Conservation (phyloP, 495 filamentous ascomycete genomes). For the Neurospora sp. region DNA sequence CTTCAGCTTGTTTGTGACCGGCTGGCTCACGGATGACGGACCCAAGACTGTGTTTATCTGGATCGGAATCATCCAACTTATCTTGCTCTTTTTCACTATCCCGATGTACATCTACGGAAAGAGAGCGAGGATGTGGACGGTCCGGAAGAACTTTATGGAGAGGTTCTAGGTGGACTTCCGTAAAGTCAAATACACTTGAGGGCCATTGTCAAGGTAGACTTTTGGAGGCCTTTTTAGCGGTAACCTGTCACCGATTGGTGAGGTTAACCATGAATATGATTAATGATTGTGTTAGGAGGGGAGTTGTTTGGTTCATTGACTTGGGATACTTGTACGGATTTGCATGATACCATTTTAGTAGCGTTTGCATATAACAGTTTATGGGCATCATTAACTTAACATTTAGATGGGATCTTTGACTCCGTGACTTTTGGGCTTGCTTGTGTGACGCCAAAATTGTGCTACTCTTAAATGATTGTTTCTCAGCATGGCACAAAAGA, state of each 20-base stretch:
- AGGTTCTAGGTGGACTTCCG: slow-evolving; percentile 47
- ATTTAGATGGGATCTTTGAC: neutral
- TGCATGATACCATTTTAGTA: neutral
- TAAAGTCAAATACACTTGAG: neutral
- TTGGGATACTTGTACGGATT: neutral
- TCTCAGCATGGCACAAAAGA: neutral
- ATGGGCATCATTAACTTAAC: neutral
- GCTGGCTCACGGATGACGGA: slow-evolving; percentile 69
- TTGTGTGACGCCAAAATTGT: neutral
- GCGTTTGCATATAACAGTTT: neutral
- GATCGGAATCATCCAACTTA: slow-evolving; percentile 80
- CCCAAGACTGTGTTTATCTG: slow-evolving; percentile 69
- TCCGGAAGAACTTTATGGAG: slow-evolving; percentile 81
- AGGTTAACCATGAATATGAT: neutral
- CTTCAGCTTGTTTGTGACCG: slow-evolving; percentile 85
- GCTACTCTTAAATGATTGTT: neutral
- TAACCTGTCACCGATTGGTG: neutral
- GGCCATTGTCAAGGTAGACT: neutral
- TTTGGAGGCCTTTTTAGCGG: neutral
- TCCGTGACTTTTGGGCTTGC: neutral
- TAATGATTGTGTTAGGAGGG: neutral
- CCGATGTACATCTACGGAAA: slow-evolving; percentile 98
- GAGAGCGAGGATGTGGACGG: slow-evolving; percentile 92
- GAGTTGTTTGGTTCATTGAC: neutral
- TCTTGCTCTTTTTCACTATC: slow-evolving; percentile 61